Base-by-base conservation (phyloP, 495 filamentous ascomycete genomes). In the Gamarada debralockiae region DNA sequence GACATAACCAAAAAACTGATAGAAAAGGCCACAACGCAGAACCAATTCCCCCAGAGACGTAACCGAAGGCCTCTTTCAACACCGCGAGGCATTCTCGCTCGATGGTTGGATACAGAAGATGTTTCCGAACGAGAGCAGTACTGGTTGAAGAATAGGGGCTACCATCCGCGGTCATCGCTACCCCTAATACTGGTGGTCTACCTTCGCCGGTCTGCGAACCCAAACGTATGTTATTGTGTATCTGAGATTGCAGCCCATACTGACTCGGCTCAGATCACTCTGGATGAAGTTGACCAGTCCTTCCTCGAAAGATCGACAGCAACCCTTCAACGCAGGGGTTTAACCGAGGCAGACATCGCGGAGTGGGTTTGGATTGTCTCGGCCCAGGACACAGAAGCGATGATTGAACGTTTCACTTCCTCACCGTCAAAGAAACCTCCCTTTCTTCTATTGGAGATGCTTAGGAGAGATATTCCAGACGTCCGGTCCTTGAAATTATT, bases 341-440 rank as follows among this genome's bases (percentile, higher is more conserved):
- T 52, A 2, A 42, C 27, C 15, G 10, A 31, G n/a, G 14, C 39
- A 3, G 50, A 65, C 50, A 39, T 62, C 5, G 29, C 14, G 4
- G 15, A 48, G 5, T 65, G 62, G 62, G 41, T 48, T 37, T 55
- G 47, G 39, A 53, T 65, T 21, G 8, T 65, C 2, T 51, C 49
- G 1, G 52, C 20, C 3, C 7, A 38, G 2, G 17, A 17, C 27
- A 13, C 49, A 25, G 53, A 60, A 42, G 48, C 49, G 15, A 53
- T 57, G 38, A 37, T 41, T 7, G 18, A 50, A 9, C 39, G 59
- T 39, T 53, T 60, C n/a, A 18, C 57, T 15, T 43, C 58, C 2
- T 13, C 29, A 3, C 15, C 24, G 1, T 25, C 21, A 5, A 21
- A 31, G 12, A 42, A 25, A 3, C 62, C 62, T 12, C 1, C 31